phyloP scores from a whole-genome alignment of 2,329 filamentous ascomycete genomes.

The Bipolaris sorokiniana region DNA sequence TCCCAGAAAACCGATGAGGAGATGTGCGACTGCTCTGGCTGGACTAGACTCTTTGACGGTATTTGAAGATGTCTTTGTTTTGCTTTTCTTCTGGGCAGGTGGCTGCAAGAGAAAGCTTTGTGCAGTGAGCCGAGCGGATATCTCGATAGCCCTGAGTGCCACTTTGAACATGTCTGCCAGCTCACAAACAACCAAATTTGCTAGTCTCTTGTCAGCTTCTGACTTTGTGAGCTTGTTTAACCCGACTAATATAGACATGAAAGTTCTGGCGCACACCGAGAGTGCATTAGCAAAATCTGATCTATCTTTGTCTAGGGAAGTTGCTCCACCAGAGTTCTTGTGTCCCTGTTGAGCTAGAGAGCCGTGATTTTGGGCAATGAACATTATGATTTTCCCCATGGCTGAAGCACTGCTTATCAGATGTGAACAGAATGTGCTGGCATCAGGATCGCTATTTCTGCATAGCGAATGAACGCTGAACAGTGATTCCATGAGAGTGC shows the following conservation, averaged over 20 bases:
- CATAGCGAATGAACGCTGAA: slow-evolving; percentile 41
- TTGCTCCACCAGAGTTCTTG: slow-evolving; percentile 7
- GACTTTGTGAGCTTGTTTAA: slow-evolving; percentile 28
- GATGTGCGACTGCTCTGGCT: slow-evolving; percentile 39
- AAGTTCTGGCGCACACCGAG: slow-evolving; percentile 38
- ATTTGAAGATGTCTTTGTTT: slow-evolving; percentile 9
- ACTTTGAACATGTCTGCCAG: slow-evolving; percentile 48
- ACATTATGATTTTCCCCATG: slow-evolving; percentile 33
- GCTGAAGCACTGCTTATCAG: slow-evolving; percentile 32
- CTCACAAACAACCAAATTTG: slow-evolving; percentile 39
- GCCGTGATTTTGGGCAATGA: slow-evolving; percentile 29
- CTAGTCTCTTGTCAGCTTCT: slow-evolving; percentile 19
- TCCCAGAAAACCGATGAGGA: slow-evolving; percentile 47
- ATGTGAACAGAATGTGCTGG: slow-evolving; percentile 32
- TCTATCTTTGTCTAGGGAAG: slow-evolving; percentile 30
- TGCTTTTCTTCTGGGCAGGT: slow-evolving; percentile 12
- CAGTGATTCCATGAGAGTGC: slow-evolving; percentile 32
- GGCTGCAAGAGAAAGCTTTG: slow-evolving; percentile 2
- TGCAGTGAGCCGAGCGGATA: slow-evolving; percentile 32
- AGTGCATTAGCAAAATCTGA: slow-evolving; percentile 37
- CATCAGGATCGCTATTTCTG: slow-evolving; percentile 21
- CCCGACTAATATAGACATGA: slow-evolving; percentile 43
- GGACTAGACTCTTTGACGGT: slow-evolving; percentile 32
- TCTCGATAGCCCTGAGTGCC: slow-evolving; percentile 41
- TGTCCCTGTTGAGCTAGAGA: slow-evolving; percentile 22